Evolutionary conservation across 495 filamentous ascomycete species (phyloP).

Genomic region (Penicillium subrubescens): DNA sequence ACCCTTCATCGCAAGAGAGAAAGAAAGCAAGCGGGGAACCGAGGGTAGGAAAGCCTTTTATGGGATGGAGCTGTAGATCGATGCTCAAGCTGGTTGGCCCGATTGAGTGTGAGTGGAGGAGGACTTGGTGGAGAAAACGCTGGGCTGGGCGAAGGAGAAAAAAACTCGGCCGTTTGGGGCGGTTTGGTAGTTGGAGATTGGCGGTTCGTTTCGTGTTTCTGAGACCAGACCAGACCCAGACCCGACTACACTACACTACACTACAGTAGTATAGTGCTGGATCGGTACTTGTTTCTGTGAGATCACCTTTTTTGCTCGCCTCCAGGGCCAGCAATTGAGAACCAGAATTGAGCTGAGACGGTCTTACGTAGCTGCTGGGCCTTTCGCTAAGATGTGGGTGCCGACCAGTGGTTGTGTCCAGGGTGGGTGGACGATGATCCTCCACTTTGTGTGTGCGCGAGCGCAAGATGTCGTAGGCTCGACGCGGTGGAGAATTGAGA

Average conservation of each 20-base stretch:
- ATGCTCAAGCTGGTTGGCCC: conserved; percentile 7
- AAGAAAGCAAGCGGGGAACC: background rate
- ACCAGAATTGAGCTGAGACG: background rate
- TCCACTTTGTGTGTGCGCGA: conserved; percentile 6
- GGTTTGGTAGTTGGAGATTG: background rate
- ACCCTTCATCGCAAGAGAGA: conserved; percentile 31
- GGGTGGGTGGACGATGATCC: conserved; percentile 13
- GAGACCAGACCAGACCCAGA: background rate
- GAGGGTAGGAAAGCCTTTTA: conserved; percentile 12
- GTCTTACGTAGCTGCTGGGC: conserved; percentile 2
- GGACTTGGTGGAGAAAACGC: conserved; percentile 2
- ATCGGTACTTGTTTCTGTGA: background rate
- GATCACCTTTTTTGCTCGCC: background rate
- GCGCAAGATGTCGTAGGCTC: background rate
- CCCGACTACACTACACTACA: background rate
- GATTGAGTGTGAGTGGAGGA: conserved; percentile 1
- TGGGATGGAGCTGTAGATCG: conserved; percentile 13
- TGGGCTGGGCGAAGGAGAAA: background rate
- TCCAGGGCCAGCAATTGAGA: background rate
- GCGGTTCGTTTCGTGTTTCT: background rate
- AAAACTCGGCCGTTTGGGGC: conserved; percentile 1
- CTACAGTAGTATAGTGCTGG: too few relatives aligned
- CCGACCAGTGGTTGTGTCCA: conserved; percentile 7
- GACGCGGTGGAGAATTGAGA: conserved; percentile 10
- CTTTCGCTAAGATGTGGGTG: conserved; percentile 6